These are phyloP conservation scores for Blastobotrys capitulatus DNA, from an alignment of 1,139 yeast genomes.

Conservation along the genomic window DNA sequence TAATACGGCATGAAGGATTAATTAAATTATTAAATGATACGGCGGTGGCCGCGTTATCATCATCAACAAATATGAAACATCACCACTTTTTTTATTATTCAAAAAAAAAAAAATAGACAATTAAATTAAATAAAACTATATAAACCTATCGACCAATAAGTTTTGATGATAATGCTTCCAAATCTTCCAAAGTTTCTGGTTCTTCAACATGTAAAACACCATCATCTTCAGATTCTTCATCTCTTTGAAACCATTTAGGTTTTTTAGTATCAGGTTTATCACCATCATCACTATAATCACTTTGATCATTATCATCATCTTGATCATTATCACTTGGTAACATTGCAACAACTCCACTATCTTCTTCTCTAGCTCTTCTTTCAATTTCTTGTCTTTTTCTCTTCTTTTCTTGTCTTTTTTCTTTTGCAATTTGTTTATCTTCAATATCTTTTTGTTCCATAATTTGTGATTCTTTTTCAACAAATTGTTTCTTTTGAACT, in stretches of 20 bases:
- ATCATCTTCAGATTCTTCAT: constrained; percentile 29
- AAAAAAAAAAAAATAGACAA: too few species aligned
- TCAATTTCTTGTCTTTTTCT: constrained; percentile 80
- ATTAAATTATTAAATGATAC: too few species aligned
- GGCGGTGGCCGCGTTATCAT: too few species aligned
- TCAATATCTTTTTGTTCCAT: constrained; percentile 69
- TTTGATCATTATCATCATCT: too few species aligned
- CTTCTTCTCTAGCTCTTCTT: constrained; percentile 39
- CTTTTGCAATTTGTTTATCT: constrained; percentile 78
- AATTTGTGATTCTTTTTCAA: constrained; percentile 55
- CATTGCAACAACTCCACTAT: constrained; percentile 35
- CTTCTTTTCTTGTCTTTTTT: constrained; percentile 83
- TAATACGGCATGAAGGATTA: too few species aligned
- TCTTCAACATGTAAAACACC: constrained; percentile 68
- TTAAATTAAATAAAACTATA: neutral
- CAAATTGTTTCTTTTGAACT: constrained; percentile 60
- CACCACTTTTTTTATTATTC: too few species aligned
- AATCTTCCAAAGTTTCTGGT: constrained; percentile 87
- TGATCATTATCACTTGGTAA: constrained; percentile 5
- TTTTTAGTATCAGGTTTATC: constrained; percentile 14
- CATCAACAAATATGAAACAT: too few species aligned
- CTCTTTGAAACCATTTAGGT: constrained; percentile 4
- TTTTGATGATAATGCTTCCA: constrained; percentile 82
- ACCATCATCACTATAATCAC: constrained; percentile 23
- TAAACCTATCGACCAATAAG: constrained; percentile 32